phyloP scores from a whole-genome alignment of 179 eudicot species.

The Actinidia polygama region DNA sequence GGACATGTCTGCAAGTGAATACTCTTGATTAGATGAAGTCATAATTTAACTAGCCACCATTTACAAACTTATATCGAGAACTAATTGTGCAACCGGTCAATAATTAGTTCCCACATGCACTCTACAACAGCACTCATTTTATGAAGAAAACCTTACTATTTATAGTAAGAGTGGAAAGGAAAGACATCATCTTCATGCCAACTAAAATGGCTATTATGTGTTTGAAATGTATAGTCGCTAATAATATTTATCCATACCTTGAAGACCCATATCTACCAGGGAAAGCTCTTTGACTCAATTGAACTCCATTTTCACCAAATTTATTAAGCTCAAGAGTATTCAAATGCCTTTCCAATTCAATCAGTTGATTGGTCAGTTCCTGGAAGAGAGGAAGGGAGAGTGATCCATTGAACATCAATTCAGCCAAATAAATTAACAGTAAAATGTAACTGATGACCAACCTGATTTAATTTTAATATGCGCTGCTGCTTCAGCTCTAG shows the following conservation, averaged over 20 bases:
- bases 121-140: neutral
- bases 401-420: neutral
- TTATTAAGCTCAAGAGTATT: constrained; percentile 75
- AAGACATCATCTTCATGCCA: neutral
- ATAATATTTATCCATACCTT: constrained; percentile 49
- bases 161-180: neutral
- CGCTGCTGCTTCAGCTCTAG: constrained; percentile 71
- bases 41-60: constrained; percentile 1
- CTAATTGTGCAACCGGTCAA: neutral
- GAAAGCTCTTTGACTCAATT: constrained; percentile 40
- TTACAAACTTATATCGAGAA: neutral
- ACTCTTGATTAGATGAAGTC: constrained; percentile 11
- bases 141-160: constrained; percentile 3
- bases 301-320: constrained; percentile 66
- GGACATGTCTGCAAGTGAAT: constrained; percentile 56
- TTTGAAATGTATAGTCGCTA: neutral
- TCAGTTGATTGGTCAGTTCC: constrained; percentile 75
- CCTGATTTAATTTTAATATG: constrained; percentile 70
- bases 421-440: constrained; percentile 1
- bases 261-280: constrained; percentile 52
- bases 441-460: constrained; percentile 24
- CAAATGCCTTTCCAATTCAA: constrained; percentile 88
- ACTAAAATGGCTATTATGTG: neutral
- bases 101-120: neutral
- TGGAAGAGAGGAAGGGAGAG: constrained; percentile 33